Evolutionary conservation across 2,329 filamentous ascomycete genomes (phyloP), one percentile per base, ranked within the genome.

Genomic region (Lasiodiplodia sp.): DNA sequence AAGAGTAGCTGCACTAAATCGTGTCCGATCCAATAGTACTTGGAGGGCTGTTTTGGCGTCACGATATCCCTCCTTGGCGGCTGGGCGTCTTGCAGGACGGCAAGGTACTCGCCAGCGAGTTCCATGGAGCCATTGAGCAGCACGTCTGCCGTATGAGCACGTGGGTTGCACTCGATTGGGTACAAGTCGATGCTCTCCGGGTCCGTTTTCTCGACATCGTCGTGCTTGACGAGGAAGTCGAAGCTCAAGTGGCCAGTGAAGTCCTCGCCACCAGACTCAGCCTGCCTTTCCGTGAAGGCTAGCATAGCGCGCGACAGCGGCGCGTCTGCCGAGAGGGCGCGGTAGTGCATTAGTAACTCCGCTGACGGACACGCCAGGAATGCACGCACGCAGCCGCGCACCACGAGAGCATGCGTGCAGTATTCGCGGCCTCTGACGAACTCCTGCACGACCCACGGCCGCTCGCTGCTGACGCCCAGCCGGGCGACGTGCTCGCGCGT

Each of bases 171-270:
- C 74, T 92, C 90, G 68, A 92, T 92, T 0, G 90, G 88, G 71
- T 88, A 90, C 1, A 92, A 75, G 34, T 72, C 74, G 14, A 81
- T 73, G 71, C 78, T 72, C 16, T 73, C 67, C 40, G 75, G 70
- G 62, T 74, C 62, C 68, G 77, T 71, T 60, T 75, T 71, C 71
- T 71, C 62, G 56, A 70, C n/a, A 55, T 83, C 72, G n/a, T 79
- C 77, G 55, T 85, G 80, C 58, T 87, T 84, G 2, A 91, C 86
- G 71, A 93, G 80, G 70, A 94, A 90, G 75, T 92, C 89, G 66
- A 94, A 90, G 21, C 87, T 90, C 38, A 94, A 76, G 75, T 94
- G 92, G 0, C 92, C 92, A 0, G 90, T 93, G 73, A 92, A 81
- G 3, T 75, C 73, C 16, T 77, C 66, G 1, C 86, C 85, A 28